Evolutionary conservation across 2,329 filamentous ascomycete genomes (phyloP).

Genomic region (Paecilomyces sp.): DNA sequence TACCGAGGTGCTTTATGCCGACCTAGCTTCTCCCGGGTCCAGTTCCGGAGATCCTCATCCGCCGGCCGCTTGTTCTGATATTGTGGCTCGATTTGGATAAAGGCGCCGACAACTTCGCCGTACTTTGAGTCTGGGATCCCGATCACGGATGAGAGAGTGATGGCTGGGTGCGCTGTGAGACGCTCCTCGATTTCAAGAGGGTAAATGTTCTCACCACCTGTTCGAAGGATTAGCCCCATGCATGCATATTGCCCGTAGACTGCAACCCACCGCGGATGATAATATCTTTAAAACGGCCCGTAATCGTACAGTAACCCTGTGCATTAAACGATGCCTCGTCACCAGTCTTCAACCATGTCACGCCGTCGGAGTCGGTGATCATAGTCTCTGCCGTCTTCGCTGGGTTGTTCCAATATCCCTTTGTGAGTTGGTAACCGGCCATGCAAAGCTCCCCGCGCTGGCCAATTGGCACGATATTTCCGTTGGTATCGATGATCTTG

Average conservation of each 20-base stretch:
- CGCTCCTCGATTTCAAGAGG: conserved; percentile 70
- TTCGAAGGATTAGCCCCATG: background rate
- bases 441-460: conserved; percentile 68
- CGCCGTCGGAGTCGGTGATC: conserved; percentile 53
- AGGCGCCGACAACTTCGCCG: conserved; percentile 65
- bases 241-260: background rate
- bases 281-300: conserved; percentile 71
- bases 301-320: conserved; percentile 64
- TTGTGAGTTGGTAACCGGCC: conserved; percentile 64
- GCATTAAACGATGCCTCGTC: conserved; percentile 48
- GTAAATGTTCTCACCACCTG: conserved; percentile 65
- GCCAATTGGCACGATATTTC: conserved; percentile 60
- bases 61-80: conserved; percentile 2
- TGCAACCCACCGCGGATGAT: conserved; percentile 57
- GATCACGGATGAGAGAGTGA: conserved; percentile 61
- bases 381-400: conserved; percentile 65
- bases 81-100: conserved; percentile 23
- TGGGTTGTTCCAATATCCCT: conserved; percentile 38
- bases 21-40: conserved; percentile 56
- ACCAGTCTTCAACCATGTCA: conserved; percentile 60
- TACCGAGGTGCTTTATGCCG: conserved; percentile 63
- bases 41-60: conserved; percentile 51
- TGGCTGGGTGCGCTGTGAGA: conserved; percentile 55
- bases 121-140: conserved; percentile 64
- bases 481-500: conserved; percentile 64